A percentile compares a stretch with the other conserved stretches of the same genome.
Evolutionary conservation across 257 asterid species (phyloP).

Genomic region (Euphrasia confusa): DNA sequence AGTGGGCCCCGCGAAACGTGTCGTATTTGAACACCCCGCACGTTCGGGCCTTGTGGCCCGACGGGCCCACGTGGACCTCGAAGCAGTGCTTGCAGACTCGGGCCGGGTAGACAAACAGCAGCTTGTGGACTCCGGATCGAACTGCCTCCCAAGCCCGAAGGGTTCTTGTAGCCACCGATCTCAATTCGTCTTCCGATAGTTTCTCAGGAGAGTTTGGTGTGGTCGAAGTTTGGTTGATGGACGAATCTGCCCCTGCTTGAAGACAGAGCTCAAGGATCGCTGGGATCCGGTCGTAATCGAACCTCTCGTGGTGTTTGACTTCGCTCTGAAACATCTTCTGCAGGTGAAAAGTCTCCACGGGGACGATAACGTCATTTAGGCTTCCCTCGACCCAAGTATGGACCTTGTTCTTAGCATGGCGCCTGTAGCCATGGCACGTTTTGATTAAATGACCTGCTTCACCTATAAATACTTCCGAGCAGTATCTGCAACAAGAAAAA

Average conservation of each 20-base stretch:
- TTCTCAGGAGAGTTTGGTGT: conserved; percentile 22
- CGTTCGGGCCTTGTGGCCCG: conserved; percentile 75
- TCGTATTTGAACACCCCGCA: conserved; percentile 78
- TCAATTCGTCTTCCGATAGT: conserved; percentile 40
- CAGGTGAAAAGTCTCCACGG: conserved; percentile 68
- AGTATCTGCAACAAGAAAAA: conserved; percentile 44
- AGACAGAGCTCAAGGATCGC: conserved; percentile 82
- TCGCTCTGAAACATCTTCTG: conserved; percentile 56
- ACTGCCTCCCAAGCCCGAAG: conserved; percentile 68
- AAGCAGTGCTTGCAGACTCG: conserved; percentile 72
- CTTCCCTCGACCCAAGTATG: conserved; percentile 69
- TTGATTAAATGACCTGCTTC: conserved; percentile 72
- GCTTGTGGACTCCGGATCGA: conserved; percentile 61
- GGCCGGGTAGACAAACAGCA: conserved; percentile 64
- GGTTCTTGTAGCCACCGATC: conserved; percentile 46
- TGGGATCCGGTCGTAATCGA: conserved; percentile 66
- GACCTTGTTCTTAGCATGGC: conserved; percentile 44
- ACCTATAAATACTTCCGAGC: conserved; percentile 82
- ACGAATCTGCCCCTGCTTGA: conserved; percentile 64
- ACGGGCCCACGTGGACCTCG: conserved; percentile 85
- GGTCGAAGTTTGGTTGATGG: conserved; percentile 21
- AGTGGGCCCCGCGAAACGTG: conserved; percentile 61
- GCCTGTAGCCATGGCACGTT: conserved; percentile 69
- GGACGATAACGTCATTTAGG: conserved; percentile 50
- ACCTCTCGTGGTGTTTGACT: conserved; percentile 60